Evolutionary conservation across 2,329 filamentous ascomycete species (phyloP), one percentile per base, ranked within the genome.

Genomic region (Neonectria sp.): DNA sequence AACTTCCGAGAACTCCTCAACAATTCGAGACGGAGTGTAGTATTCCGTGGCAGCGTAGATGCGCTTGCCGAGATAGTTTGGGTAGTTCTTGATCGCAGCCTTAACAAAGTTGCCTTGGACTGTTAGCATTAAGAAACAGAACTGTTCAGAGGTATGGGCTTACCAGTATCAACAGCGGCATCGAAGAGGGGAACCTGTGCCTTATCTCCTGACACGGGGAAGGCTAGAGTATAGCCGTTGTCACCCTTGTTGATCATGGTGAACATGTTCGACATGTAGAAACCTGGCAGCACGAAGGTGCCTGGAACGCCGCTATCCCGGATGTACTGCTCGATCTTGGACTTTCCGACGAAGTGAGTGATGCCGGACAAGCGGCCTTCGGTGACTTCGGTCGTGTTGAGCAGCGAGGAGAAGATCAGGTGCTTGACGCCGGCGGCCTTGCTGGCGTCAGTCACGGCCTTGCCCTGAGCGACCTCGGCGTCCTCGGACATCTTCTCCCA

Each of bases 341-440:
- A 86, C 75, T 91, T 91, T 65, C 79, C 80, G 71, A 91, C 89
- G 66, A 91, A 91, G 64, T 87, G 84, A 55, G 78, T 67, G 7
- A 86, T 82, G 21, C 81, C 71, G 4, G 75, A 46, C 2, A 85
- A 75, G 1, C 71, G 75, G 3, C 84, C 84, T 0, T 78, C 76
- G 46, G 81, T 79, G 4, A 76, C 72, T 43, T 83, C 73, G 2
- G 77, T 80, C 31, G 81, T 76, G 66, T 84, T 72, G 43, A 82
- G 75, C 43, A 86, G 79, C 8, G 83, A 83, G 8, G 83, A 85
- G 77, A 82, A 86, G 68, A 87, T 78, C 51, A 85, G 76, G 65
- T 86, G 83, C 71, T 84, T 72, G 2, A 84, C 82, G 6, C 83
- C 83, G 1, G 79, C 78, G 25, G 79, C 78, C 70, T 83, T 83